These are phyloP conservation scores for Pseudogymnoascus sp. DNA, from an alignment of 2,329 filamentous ascomycete genomes.

Conservation along the genomic window DNA sequence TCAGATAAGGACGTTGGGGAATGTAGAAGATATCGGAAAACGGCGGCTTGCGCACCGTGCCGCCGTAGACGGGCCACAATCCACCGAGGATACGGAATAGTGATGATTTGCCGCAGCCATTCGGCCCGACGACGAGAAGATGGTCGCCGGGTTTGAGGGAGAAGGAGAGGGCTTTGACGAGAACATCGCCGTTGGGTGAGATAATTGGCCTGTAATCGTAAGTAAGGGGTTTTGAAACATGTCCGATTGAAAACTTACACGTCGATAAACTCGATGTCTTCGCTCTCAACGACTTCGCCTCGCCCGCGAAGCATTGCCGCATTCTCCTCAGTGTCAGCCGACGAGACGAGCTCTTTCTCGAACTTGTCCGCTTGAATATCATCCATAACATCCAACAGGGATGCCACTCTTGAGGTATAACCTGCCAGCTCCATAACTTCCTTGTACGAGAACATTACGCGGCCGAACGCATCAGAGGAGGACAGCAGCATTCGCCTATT, in stretches of 20 bases:
- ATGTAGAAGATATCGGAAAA: conserved; percentile 97
- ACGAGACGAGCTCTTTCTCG: conserved; percentile 92
- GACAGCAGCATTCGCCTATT: conserved; percentile 87
- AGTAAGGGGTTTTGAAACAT: conserved; percentile 13
- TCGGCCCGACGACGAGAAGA: conserved; percentile 83
- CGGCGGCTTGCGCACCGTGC: conserved; percentile 81
- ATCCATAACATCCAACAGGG: conserved; percentile 85
- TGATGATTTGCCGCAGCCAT: conserved; percentile 93
- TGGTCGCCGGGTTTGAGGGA: conserved; percentile 79
- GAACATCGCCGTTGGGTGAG: conserved; percentile 89
- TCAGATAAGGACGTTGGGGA: conserved; percentile 88
- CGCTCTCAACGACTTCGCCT: conserved; percentile 72
- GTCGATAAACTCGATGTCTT: conserved; percentile 74
- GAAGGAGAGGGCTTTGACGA: conserved; percentile 80
- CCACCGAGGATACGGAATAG: conserved; percentile 94
- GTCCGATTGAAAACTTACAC: conserved; percentile 46
- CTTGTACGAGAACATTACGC: conserved; percentile 96
- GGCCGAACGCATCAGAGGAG: conserved; percentile 89
- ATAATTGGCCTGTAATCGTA: conserved; percentile 62
- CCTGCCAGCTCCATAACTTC: conserved; percentile 94
- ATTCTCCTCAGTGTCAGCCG: conserved; percentile 72
- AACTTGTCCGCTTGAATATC: conserved; percentile 86
- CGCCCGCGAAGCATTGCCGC: conserved; percentile 73
- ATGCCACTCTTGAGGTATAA: conserved; percentile 86
- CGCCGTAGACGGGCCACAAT: conserved; percentile 95